Conservation (phyloP, 805 yeast genomes). For the Metschnikowia shivogae region DNA sequence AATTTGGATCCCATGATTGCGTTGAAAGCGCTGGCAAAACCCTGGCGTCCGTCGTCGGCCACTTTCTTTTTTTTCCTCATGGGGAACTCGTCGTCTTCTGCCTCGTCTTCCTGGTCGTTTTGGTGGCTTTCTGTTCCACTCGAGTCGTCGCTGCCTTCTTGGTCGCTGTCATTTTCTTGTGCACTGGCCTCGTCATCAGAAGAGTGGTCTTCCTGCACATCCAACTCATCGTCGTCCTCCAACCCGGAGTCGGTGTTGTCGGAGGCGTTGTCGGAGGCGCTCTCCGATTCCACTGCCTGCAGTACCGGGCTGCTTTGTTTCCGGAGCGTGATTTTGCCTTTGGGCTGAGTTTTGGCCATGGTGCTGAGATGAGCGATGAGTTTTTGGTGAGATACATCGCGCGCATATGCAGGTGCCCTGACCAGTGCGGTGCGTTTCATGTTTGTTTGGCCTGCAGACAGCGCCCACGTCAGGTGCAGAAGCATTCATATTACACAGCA, state of each 20-base stretch:
- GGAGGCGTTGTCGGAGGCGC: not conserved
- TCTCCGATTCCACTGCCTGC: not conserved
- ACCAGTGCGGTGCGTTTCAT: too few relatives aligned
- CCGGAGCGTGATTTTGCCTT: not conserved
- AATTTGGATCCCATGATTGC: conserved; percentile 81
- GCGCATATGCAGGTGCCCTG: not conserved
- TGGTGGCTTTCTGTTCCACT: not conserved
- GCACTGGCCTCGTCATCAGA: too few relatives aligned
- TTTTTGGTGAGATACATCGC: conserved; percentile 1
- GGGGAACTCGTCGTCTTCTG: conserved; percentile 27
- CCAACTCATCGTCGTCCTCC: conserved; percentile 27
- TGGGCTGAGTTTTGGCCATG: not conserved
- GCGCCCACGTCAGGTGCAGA: too few relatives aligned
- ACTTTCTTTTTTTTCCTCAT: conserved; percentile 54
- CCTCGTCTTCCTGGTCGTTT: conserved; percentile 18
- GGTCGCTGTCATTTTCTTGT: not conserved
- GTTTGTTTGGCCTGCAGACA: too few relatives aligned
- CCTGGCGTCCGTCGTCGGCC: conserved; percentile 64
- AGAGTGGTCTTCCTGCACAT: conserved; percentile 18
- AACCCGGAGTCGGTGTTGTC: conserved; percentile 17
- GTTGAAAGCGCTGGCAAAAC: conserved; percentile 77
- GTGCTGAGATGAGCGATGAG: not conserved
- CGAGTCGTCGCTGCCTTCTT: conserved; percentile 12
- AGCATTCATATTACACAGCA: too few relatives aligned
- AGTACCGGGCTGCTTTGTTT: not conserved